Percentiles rank a stretch among this genome's conserved stretches.
Evolutionary conservation across 768 basidiomycete species (phyloP).

Genomic region (Tulasnella sp.): DNA sequence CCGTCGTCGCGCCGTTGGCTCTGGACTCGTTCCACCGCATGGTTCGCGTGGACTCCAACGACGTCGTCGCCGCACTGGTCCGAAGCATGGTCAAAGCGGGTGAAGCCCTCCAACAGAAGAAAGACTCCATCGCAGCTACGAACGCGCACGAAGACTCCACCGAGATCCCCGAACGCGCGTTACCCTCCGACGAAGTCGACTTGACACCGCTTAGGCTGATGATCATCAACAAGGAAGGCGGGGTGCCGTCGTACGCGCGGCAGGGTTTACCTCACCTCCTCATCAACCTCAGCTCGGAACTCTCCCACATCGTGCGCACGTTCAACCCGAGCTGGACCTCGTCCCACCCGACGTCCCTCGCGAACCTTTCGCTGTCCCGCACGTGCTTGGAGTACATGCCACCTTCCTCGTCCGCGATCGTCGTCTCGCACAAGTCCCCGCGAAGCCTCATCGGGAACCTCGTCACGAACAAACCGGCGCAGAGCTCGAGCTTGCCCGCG

Average conservation of each 20-base stretch:
- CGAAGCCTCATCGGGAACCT: conserved; percentile 93
- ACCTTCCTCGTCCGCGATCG: conserved; percentile 80
- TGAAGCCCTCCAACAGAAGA: not conserved
- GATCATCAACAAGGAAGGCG: conserved; percentile 95
- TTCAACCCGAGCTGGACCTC: conserved; percentile 67
- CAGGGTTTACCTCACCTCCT: conserved; percentile 89
- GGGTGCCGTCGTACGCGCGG: conserved; percentile 94
- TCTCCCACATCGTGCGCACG: conserved; percentile 69
- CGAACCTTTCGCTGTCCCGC: conserved; percentile 74
- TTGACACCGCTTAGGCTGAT: conserved; percentile 91
- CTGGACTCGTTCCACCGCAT: conserved; percentile 85
- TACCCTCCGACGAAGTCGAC: conserved; percentile 42
- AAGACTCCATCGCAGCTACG: not conserved
- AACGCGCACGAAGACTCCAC: not conserved
- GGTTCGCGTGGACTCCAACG: conserved; percentile 74
- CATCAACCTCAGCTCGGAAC: conserved; percentile 87
- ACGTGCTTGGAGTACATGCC: conserved; percentile 91
- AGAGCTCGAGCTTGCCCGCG: conserved; percentile 90
- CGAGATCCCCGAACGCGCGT: not conserved
- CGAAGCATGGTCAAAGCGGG: conserved; percentile 62
- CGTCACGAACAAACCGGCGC: conserved; percentile 95
- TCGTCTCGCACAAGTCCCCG: conserved; percentile 95
- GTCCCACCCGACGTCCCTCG: conserved; percentile 72
- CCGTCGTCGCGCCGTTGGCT: conserved; percentile 87
- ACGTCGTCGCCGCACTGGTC: conserved; percentile 77